Percentiles rank a stretch among this genome's conserved stretches.
phyloP scores from a whole-genome alignment of 768 basidiomycete genomes.

The Tricholomella constricta region DNA sequence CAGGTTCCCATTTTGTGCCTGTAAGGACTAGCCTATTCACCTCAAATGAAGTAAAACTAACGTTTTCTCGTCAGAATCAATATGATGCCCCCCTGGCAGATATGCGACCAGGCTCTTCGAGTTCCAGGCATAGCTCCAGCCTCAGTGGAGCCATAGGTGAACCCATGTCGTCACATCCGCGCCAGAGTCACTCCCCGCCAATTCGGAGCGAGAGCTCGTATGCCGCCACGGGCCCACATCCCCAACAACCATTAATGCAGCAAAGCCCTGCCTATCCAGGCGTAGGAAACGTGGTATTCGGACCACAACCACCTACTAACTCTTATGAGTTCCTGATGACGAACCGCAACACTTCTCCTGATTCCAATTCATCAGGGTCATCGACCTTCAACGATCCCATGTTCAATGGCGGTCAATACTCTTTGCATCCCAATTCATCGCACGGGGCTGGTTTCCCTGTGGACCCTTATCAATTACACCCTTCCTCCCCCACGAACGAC shows the following conservation, averaged over 20 bases:
- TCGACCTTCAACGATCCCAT: constrained; percentile 22
- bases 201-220: constrained; percentile 10
- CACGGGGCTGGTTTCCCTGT: constrained; percentile 16
- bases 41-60: neutral
- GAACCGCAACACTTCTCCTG: constrained; percentile 40
- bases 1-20: constrained; percentile 36
- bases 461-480: constrained; percentile 15
- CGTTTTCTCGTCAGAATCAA: constrained; percentile 23
- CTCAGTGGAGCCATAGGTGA: constrained; percentile 70
- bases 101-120: constrained; percentile 39
- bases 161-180: constrained; percentile 30
- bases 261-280: constrained; percentile 27
- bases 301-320: too few species aligned
- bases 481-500: constrained; percentile 22
- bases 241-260: constrained; percentile 27
- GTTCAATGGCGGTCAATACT: constrained; percentile 7
- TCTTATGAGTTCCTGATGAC: too few species aligned
- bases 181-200: constrained; percentile 20
- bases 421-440: constrained; percentile 12
- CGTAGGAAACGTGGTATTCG: constrained; percentile 17
- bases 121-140: constrained; percentile 48
- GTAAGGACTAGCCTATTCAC: constrained; percentile 28
- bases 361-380: constrained; percentile 39
- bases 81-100: constrained; percentile 30
- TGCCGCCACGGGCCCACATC: constrained; percentile 1